Conservation (phyloP, 164 flowering plant genomes). For the Liriodendron chinense region DNA sequence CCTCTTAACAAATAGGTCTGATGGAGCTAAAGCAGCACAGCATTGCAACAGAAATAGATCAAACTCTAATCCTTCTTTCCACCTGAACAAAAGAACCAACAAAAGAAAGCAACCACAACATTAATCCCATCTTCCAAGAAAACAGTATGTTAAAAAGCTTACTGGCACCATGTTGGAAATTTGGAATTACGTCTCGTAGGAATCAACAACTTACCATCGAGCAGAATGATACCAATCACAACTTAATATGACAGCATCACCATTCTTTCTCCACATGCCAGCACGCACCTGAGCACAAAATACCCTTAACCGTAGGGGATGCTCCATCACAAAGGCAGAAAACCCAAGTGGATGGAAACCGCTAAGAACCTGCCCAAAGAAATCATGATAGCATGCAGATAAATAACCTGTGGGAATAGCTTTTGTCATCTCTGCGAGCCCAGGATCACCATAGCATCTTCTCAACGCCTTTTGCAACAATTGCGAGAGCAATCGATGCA, state of each 20-base stretch:
- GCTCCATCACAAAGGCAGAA: slow-evolving; percentile 89
- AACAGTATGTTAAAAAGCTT: neutral
- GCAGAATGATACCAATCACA: slow-evolving; percentile 75
- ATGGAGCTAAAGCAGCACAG: slow-evolving; percentile 96
- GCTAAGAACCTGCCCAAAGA: slow-evolving; percentile 54
- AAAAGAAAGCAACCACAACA: slow-evolving; percentile 1
- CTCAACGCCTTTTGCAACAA: slow-evolving; percentile 56
- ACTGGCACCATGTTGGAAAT: neutral
- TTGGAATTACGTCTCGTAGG: neutral
- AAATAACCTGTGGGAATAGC: slow-evolving; percentile 20
- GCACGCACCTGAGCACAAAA: slow-evolving; percentile 91
- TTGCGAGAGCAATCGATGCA: slow-evolving; percentile 76
- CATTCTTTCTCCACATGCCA: slow-evolving; percentile 97
- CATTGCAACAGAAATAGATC: slow-evolving; percentile 93
- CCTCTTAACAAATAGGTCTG: slow-evolving; percentile 67
- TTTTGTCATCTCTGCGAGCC: slow-evolving; percentile 10
- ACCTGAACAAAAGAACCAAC: slow-evolving; percentile 48
- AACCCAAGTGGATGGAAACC: slow-evolving; percentile 73
- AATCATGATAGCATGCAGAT: slow-evolving; percentile 30
- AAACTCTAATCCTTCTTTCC: slow-evolving; percentile 74
- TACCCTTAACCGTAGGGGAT: slow-evolving; percentile 81
- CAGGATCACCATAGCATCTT: slow-evolving; percentile 53
- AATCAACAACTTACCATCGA: slow-evolving; percentile 57
- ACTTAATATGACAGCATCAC: slow-evolving; percentile 64
- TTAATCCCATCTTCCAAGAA: neutral